A percentile compares a stretch with the other conserved stretches of the same genome.
phyloP scores from a whole-genome alignment of 148 eudicot genomes.

The Limonium bicolor region DNA sequence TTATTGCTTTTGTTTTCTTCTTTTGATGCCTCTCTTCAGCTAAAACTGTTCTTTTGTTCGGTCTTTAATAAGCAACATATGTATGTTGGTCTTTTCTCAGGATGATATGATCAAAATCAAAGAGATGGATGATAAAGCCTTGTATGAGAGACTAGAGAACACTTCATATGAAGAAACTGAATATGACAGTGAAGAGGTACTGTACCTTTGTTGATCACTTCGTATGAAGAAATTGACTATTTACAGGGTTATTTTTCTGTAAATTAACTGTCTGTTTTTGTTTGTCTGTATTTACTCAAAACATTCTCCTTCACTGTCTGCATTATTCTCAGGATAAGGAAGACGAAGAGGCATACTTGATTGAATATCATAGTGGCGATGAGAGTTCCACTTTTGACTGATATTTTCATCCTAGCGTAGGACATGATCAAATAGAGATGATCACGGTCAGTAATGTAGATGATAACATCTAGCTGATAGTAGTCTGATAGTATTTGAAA shows the following conservation, averaged over 20 bases:
- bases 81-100: not conserved
- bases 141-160: not conserved
- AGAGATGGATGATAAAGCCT: slow-evolving; percentile 2
- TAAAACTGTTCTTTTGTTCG: not conserved
- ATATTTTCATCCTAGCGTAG: too few relatives aligned
- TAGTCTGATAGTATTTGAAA: not conserved
- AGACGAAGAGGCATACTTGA: slow-evolving; percentile 3
- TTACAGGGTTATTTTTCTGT: not conserved
- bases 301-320: not conserved
- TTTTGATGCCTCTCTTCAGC: not conserved
- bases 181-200: slow-evolving; percentile 1
- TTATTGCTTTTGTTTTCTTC: not conserved
- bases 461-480: not conserved
- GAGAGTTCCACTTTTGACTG: too few relatives aligned
- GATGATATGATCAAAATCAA: slow-evolving; percentile 2
- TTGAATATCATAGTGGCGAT: not conserved
- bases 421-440: too few relatives aligned
- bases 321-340: not conserved
- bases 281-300: too few relatives aligned
- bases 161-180: not conserved
- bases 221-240: not conserved
- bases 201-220: too few relatives aligned
- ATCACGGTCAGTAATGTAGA: too few relatives aligned
- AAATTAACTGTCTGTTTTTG: not conserved
- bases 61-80: not conserved